Evolutionary conservation across 2,329 filamentous ascomycete genomes (phyloP).

Genomic region (Trichoderma cornu-damae): DNA sequence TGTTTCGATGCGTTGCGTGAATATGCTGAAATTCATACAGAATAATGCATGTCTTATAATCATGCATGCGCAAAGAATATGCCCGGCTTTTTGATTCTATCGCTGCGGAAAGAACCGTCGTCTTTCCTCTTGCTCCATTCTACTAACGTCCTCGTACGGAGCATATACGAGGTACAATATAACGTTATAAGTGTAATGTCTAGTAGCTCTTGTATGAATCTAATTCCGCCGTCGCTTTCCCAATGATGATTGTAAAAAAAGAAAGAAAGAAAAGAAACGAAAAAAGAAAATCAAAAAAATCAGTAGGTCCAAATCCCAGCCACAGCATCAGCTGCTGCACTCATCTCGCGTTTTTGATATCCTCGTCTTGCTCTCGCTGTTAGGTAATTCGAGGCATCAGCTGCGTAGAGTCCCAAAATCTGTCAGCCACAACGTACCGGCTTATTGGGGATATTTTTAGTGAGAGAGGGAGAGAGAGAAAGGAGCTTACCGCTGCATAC

Average conservation of each 20-base stretch:
- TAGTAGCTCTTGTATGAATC: not conserved
- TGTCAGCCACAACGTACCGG: conserved; percentile 5
- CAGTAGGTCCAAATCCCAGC: not conserved
- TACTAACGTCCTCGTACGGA: not conserved
- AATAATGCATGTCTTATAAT: too few species aligned
- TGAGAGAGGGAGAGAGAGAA: not conserved
- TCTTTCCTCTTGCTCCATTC: not conserved
- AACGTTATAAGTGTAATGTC: not conserved
- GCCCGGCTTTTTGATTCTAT: too few species aligned
- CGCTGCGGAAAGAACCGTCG: not conserved
- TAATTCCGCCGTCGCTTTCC: not conserved
- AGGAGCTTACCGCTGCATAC: conserved; percentile 61
- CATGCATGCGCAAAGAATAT: too few species aligned
- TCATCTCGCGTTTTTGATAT: not conserved
- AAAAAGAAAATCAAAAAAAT: not conserved
- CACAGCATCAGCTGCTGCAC: not conserved
- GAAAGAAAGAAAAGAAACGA: not conserved
- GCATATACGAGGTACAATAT: not conserved
- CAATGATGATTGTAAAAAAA: not conserved
- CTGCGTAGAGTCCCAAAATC: conserved; percentile 4
- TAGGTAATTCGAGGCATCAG: conserved; percentile 23
- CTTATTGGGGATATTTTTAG: too few species aligned
- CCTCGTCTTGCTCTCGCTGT: not conserved
- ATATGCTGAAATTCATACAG: too few species aligned
- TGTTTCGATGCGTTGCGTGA: too few species aligned